Evolutionary conservation across 2,329 filamentous ascomycete species (phyloP), one percentile per base, ranked within the genome.

Genomic region (Capronia americana): DNA sequence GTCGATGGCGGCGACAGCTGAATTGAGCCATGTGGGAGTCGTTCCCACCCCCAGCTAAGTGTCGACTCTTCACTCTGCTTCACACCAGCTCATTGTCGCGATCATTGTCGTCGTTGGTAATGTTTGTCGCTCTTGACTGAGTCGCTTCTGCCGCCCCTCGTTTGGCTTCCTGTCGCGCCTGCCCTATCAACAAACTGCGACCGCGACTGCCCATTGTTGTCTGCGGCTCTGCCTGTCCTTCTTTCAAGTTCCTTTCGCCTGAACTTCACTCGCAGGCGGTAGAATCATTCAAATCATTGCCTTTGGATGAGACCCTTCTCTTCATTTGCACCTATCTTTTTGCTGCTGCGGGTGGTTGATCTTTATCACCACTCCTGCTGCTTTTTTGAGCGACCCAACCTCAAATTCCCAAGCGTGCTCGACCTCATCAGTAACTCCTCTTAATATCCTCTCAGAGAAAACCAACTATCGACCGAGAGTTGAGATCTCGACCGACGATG

Each of bases 321-420:
- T 57, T 61, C 65, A 54, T 34, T 58, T 57, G 65, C 61, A 61
- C 61, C 61, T 67, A 64, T 64, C 34, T 23, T 64, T 67, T 57
- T 34, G 41, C 41, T 50, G 48, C 61, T 57, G 54, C 41, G 53
- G 23, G 44, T 66, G 59, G 54, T 62, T 38, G 55, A 55, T 14
- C 54, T 51, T 51, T 48, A 3, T 14, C 55, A 20, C n/a, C 44
- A 50, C 41, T 17, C 24, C 50, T 32, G 11, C 14, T 23, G 7
- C 58, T 2, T 30, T 54, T 41, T 20, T 28, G 57, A 38, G 24
- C 41, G 26, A 23, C 11, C 8, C 38, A 26, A 58, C 24, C 30
- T 53, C 56, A 10, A 10, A 14, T 6, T 7, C 24, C 44, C 51
- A 14, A 14, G 10, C 11, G 30, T 64, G 20, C 41, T 28, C 26